A percentile compares a stretch with the other conserved stretches of the same genome.
Conservation (phyloP, 805 yeast species). For the Metschnikowia reukaufii region DNA sequence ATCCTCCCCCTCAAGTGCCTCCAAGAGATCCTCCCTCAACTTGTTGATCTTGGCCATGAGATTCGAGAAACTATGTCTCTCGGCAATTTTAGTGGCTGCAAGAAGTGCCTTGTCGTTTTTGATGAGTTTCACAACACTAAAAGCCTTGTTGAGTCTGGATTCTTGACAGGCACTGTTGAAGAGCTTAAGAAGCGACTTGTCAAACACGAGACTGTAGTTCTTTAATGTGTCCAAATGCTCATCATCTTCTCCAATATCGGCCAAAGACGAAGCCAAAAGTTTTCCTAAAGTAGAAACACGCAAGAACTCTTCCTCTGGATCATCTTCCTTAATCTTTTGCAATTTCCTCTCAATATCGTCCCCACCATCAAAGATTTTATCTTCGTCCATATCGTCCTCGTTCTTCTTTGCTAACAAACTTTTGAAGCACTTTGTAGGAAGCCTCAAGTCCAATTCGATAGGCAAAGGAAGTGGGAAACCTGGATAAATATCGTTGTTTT, state of each 20-base stretch:
- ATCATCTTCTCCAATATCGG: conserved; percentile 31
- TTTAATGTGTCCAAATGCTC: conserved; percentile 51
- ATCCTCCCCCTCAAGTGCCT: conserved; percentile 17
- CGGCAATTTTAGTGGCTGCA: conserved; percentile 85
- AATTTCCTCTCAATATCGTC: conserved; percentile 17
- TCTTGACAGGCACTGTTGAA: conserved; percentile 74
- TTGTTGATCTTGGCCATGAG: conserved; percentile 39
- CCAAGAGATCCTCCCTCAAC: conserved; percentile 37
- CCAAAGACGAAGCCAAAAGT: conserved; percentile 53
- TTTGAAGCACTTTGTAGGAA: conserved; percentile 52
- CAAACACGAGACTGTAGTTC: conserved; percentile 58
- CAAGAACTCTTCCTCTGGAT: conserved; percentile 64
- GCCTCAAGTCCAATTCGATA: conserved; percentile 65
- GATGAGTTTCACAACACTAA: conserved; percentile 65
- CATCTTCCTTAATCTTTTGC: conserved; percentile 25
- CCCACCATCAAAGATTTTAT: conserved; percentile 12
- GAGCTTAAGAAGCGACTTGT: conserved; percentile 73
- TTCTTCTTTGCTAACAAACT: conserved; percentile 25
- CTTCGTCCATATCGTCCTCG: conserved; percentile 29
- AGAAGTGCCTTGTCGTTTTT: conserved; percentile 74
- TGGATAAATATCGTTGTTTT: conserved; percentile 66
- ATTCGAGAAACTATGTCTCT: conserved; percentile 48
- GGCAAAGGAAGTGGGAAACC: conserved; percentile 84
- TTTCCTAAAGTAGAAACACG: conserved; percentile 62
- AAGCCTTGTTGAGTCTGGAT: conserved; percentile 62